A percentile compares a stretch with the other conserved stretches of the same genome.
Conservation (phyloP, 2,329 filamentous ascomycete genomes). For the Monilinia vaccinii-corymbosi region DNA sequence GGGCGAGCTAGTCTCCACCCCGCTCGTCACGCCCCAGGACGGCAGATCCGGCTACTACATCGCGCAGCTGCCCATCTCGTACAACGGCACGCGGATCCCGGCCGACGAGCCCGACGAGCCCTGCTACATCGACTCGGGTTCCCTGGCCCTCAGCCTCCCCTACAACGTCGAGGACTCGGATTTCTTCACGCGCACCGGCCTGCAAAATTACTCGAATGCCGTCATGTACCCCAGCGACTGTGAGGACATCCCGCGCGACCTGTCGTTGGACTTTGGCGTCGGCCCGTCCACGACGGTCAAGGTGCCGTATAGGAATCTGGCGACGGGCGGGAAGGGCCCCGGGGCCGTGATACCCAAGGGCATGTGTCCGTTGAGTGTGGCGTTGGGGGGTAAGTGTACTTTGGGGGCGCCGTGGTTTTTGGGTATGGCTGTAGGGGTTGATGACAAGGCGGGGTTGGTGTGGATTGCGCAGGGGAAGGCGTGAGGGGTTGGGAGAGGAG, state of each 20-base stretch:
- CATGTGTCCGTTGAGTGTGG: neutral
- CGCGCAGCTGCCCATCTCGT: neutral
- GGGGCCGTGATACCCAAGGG: neutral
- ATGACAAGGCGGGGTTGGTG: neutral
- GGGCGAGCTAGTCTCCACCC: neutral
- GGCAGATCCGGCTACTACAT: neutral
- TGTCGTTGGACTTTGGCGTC: neutral
- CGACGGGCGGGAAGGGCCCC: neutral
- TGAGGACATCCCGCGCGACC: neutral
- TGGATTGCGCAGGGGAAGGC: neutral
- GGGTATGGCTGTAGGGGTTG: neutral
- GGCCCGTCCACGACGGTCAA: neutral
- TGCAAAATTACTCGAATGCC: neutral
- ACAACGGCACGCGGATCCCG: neutral
- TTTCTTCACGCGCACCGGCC: neutral
- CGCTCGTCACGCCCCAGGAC: neutral
- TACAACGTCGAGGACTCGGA: neutral
- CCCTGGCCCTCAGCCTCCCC: neutral
- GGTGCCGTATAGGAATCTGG: neutral
- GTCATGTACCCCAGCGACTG: neutral
- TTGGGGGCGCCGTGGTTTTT: slow-evolving; percentile 6
- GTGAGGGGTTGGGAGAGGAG: neutral
- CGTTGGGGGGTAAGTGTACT: neutral
- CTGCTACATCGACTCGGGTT: neutral
- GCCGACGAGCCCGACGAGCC: neutral